Evolutionary conservation across 345 rosid genomes (phyloP).

Genomic region (Brassica rapa): DNA sequence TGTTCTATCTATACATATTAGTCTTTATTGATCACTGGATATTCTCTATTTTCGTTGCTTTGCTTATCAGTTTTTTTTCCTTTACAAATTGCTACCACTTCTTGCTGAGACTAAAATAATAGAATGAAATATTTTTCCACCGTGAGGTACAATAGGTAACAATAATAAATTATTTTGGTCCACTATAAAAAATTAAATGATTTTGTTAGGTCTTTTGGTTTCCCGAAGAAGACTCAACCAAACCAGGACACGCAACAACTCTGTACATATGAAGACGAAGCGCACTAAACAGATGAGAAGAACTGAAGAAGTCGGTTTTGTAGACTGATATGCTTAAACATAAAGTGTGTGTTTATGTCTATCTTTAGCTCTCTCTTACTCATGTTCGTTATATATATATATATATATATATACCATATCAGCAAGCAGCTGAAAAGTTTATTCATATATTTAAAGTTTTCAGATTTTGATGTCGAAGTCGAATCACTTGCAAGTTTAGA

Average conservation of each 20-base stretch:
- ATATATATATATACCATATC: background rate
- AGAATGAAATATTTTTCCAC: too few species aligned
- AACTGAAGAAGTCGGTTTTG: background rate
- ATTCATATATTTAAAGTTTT: background rate
- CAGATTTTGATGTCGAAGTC: background rate
- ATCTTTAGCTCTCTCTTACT: background rate
- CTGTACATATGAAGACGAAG: background rate
- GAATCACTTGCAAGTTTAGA: background rate
- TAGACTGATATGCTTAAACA: background rate
- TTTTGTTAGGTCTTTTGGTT: background rate
- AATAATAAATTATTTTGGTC: too few species aligned
- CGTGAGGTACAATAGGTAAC: too few species aligned
- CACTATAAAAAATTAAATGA: too few species aligned
- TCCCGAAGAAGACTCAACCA: background rate
- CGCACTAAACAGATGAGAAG: background rate
- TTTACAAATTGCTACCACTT: too few species aligned
- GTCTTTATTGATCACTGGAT: too few species aligned
- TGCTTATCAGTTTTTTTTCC: too few species aligned
- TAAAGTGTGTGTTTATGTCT: slow-evolving; percentile 17
- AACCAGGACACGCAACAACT: background rate
- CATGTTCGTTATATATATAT: background rate
- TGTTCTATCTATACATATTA: too few species aligned
- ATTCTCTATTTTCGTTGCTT: too few species aligned
- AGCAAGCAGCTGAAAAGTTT: background rate
- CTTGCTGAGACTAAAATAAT: too few species aligned